phyloP scores from a whole-genome alignment of 768 basidiomycete genomes.

The Gelatoporia subvermispora region DNA sequence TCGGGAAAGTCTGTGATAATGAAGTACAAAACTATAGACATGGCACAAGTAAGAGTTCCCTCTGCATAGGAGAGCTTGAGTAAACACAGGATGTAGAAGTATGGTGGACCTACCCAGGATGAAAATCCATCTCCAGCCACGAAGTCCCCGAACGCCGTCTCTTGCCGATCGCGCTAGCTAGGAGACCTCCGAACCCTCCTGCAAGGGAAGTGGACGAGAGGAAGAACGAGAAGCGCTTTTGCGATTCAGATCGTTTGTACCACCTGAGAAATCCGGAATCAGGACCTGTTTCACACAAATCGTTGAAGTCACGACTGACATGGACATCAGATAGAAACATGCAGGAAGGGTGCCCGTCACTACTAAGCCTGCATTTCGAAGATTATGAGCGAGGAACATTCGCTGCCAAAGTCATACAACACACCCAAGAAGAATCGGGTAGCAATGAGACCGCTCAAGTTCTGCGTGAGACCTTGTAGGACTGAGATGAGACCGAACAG shows the following conservation, averaged over 20 bases:
- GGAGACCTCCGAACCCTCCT: constrained; percentile 32
- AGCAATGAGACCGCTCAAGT: constrained; percentile 31
- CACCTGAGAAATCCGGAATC: constrained; percentile 32
- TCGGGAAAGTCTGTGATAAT: constrained; percentile 30
- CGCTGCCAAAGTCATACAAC: background rate
- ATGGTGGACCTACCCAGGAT: constrained; percentile 20
- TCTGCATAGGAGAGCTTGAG: constrained; percentile 17
- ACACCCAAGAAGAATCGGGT: constrained; percentile 34
- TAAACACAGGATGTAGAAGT: background rate
- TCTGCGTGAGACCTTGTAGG: constrained; percentile 28
- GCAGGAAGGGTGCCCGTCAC: constrained; percentile 28
- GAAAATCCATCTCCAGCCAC: constrained; percentile 30
- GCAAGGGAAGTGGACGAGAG: constrained; percentile 35
- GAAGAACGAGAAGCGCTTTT: constrained; percentile 32
- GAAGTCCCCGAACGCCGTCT: constrained; percentile 25
- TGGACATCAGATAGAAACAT: constrained; percentile 6
- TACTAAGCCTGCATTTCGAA: constrained; percentile 19
- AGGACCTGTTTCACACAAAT: background rate
- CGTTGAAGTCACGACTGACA: background rate
- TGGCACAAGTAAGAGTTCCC: constrained; percentile 31
- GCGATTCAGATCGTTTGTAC: constrained; percentile 33
- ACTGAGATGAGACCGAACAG: constrained; percentile 33
- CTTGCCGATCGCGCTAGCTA: constrained; percentile 28
- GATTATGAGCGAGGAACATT: background rate
- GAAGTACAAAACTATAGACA: constrained; percentile 28